Evolutionary conservation across 129 eudicot genomes (phyloP), one percentile per base, ranked within the genome.

Genomic region (Escallonia rubra): DNA sequence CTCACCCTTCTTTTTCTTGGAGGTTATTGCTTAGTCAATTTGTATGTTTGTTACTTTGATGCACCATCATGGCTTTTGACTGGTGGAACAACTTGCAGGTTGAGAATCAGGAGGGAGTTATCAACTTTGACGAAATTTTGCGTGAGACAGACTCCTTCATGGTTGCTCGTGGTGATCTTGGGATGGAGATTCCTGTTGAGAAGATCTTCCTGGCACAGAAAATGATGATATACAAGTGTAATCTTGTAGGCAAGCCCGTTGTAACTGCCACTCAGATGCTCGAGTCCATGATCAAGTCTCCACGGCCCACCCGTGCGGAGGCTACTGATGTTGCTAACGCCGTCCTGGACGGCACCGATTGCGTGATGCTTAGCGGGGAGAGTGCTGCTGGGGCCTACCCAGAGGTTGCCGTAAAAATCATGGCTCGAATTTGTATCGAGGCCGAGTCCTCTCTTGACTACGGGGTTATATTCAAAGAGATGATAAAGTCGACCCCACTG

Each of bases 81-180:
- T 65, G 55, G 39, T 46, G 55, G 39, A 40, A 51, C 57, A 43
- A 67, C 38, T 44, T 74, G 38, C 58, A 88, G 95, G 91, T 88
- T 80, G 96, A 88, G 76, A 88, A 88, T 76, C 96, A 88, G 66
- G 96, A 88, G 59, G 96, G 96, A 67, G 96, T 88, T 59, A 5
- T 88, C 69, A 88, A 88, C 87, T 88, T 88, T 16, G 96, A 88
- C 13, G 96, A 88, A 55, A 88, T 88, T 61, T 74, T 88, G 53
- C 85, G 91, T 7, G 96, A 88, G 76, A 85, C 91, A 5, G 96
- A 88, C 70, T 77, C 96, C 8, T 88, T 85, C 72, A 88, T 88
- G 96, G 96, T 88, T 78, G 96, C 96, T 16, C 86, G 96, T 44
- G 96, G 96, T 41, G 96, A 88, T 74, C 83, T 88, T 16, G 96